phyloP scores from a whole-genome alignment of 352 stramenopile species.

The Globisporangium spinosum region DNA sequence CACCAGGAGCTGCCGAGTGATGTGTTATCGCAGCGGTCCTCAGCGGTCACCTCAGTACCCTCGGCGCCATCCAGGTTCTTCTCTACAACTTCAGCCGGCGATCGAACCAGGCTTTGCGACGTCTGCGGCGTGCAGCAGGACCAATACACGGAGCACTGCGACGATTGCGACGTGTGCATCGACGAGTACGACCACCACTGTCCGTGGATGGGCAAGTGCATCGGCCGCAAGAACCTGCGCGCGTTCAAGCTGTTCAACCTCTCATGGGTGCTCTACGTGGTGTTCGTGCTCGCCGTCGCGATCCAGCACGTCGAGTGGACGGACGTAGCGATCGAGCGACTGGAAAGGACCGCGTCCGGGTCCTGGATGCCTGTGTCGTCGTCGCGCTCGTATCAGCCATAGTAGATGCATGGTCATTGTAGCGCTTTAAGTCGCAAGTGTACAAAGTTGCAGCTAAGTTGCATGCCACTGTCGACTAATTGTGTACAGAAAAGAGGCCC shows the following conservation, averaged over 20 bases:
- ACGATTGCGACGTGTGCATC: slow-evolving; percentile 92
- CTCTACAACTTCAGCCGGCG: slow-evolving; percentile 18
- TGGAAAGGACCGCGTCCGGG: slow-evolving; percentile 31
- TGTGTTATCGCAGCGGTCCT: slow-evolving; percentile 8
- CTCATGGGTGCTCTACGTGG: slow-evolving; percentile 76
- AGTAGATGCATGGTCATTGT: neutral
- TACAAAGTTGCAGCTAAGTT: neutral
- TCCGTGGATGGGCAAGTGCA: slow-evolving; percentile 94
- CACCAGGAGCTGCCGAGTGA: slow-evolving; percentile 1
- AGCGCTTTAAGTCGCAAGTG: no score
- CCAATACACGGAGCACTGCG: slow-evolving; percentile 83
- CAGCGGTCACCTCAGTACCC: neutral
- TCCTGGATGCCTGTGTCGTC: slow-evolving; percentile 18
- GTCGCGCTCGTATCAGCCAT: slow-evolving; percentile 2
- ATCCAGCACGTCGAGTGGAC: slow-evolving; percentile 58
- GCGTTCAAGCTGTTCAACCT: slow-evolving; percentile 90
- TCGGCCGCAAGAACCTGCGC: slow-evolving; percentile 89
- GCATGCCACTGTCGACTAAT: no score
- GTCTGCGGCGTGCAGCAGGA: slow-evolving; percentile 63
- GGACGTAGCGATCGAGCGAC: slow-evolving; percentile 28
- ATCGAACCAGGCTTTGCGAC: slow-evolving; percentile 43
- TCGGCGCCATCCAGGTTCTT: neutral
- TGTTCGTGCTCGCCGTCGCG: slow-evolving; percentile 68
- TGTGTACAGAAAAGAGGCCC: no score
- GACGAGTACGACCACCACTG: slow-evolving; percentile 90